Conservation (phyloP, 164 flowering plant genomes). For the Buxus sempervirens region DNA sequence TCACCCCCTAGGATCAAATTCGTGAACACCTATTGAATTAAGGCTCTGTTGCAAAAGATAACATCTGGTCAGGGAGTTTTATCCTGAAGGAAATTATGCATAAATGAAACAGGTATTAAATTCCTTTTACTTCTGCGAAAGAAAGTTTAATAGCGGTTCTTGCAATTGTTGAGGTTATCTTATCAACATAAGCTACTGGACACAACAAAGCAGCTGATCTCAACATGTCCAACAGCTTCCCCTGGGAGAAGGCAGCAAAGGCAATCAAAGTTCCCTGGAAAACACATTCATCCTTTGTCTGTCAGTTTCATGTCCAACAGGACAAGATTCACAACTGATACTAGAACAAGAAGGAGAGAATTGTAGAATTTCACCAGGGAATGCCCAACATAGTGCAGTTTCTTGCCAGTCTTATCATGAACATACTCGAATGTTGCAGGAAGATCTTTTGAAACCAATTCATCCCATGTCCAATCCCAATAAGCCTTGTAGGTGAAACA, state of each 20-base stretch:
- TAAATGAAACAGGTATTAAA: background rate
- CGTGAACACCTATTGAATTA: slow-evolving; percentile 33
- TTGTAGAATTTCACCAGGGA: background rate
- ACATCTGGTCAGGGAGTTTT: background rate
- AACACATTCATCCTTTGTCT: too few species aligned
- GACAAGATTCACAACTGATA: background rate
- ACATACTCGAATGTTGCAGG: background rate
- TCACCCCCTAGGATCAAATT: slow-evolving; percentile 46
- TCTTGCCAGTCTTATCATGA: background rate
- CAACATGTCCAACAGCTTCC: slow-evolving; percentile 26
- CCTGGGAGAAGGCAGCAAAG: slow-evolving; percentile 44
- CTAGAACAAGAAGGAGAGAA: background rate
- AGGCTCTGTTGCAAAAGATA: slow-evolving; percentile 22
- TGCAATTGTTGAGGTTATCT: slow-evolving; percentile 35
- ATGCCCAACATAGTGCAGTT: background rate
- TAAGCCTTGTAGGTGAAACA: background rate
- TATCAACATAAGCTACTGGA: slow-evolving; percentile 48
- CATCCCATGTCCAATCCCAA: background rate
- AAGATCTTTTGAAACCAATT: background rate
- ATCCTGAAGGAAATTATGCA: background rate
- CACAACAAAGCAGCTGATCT: slow-evolving; percentile 55
- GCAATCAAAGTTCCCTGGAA: slow-evolving; percentile 51
- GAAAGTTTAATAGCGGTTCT: slow-evolving; percentile 34
- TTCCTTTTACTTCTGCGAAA: slow-evolving; percentile 35
- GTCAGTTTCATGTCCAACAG: too few species aligned